These are phyloP conservation scores for Rhodosorus marinus DNA, from an alignment of 23 red algal genomes.

Conservation along the genomic window DNA sequence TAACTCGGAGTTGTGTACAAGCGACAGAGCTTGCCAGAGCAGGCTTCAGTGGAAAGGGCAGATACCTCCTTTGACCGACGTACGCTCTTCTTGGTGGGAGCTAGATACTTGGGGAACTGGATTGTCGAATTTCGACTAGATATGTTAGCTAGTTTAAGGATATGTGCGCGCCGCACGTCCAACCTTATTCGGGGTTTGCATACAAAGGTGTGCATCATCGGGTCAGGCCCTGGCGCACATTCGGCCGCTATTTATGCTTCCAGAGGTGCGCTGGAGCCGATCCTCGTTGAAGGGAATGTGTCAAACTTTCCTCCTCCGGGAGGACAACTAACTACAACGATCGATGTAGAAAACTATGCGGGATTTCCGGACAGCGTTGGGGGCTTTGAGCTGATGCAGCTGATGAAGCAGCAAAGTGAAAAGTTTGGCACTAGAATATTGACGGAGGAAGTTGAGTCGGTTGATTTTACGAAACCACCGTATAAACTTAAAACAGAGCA, in stretches of 20 bases:
- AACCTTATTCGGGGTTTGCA: no score
- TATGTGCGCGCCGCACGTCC: no score
- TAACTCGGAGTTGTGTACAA: no score
- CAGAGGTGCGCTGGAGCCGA: slow-evolving; percentile 48
- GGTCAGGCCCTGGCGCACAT: slow-evolving; percentile 69
- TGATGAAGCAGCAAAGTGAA: slow-evolving; percentile 53
- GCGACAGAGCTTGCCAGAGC: no score
- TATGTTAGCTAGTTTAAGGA: no score
- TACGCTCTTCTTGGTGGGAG: no score
- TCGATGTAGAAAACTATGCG: slow-evolving; percentile 78
- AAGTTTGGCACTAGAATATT: slow-evolving; percentile 31
- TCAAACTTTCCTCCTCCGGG: slow-evolving; percentile 47
- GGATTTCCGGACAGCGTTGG: slow-evolving; percentile 68
- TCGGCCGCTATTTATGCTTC: slow-evolving; percentile 91
- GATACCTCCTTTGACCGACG: no score
- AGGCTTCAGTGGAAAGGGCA: no score
- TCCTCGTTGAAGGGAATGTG: slow-evolving; percentile 57
- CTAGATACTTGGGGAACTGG: no score
- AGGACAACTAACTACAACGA: slow-evolving; percentile 73
- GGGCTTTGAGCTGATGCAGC: slow-evolving; percentile 32
- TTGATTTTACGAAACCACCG: slow-evolving; percentile 41
- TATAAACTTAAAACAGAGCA: no score
- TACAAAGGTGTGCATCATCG: slow-evolving; percentile 65
- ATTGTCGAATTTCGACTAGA: no score
- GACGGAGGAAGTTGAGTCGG: slow-evolving; percentile 45